Evolutionary conservation across 2,329 filamentous ascomycete genomes (phyloP).

Genomic region (Nemania sp.): DNA sequence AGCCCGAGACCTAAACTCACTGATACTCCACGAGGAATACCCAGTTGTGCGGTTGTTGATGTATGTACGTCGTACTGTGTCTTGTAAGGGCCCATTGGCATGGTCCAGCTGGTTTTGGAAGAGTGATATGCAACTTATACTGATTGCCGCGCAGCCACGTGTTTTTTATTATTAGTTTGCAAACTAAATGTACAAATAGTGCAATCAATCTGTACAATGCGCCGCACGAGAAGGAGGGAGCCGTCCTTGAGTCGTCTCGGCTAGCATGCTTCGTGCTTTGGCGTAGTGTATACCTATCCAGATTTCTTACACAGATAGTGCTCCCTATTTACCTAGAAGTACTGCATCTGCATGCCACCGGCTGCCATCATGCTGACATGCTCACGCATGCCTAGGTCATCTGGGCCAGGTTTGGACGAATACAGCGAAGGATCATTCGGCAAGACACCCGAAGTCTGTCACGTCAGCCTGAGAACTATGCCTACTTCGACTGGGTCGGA

Average conservation of each 20-base stretch:
- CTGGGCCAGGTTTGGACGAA: conserved; percentile 5
- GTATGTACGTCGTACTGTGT: conserved; percentile 7
- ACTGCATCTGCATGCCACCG: conserved; percentile 10
- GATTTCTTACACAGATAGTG: too few relatives aligned
- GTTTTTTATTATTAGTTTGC: conserved; percentile 19
- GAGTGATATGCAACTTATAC: conserved; percentile 16
- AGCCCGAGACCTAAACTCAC: too few relatives aligned
- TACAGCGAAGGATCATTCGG: conserved; percentile 18
- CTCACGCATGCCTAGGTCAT: conserved; percentile 8
- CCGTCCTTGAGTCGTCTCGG: too few relatives aligned
- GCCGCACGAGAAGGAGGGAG: too few relatives aligned
- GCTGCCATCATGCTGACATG: conserved; percentile 14
- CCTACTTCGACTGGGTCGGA: conserved; percentile 10
- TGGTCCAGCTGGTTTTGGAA: conserved; percentile 10
- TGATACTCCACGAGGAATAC: too few relatives aligned
- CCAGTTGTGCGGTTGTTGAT: not conserved
- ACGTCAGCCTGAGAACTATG: conserved; percentile 18
- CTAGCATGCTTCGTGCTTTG: too few relatives aligned
- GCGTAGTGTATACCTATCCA: not conserved
- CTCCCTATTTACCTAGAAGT: too few relatives aligned
- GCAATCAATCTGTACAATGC: not conserved
- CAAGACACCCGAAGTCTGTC: conserved; percentile 14
- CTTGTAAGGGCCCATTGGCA: conserved; percentile 21
- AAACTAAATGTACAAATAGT: conserved; percentile 3
- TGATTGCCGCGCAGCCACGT: conserved; percentile 20